Evolutionary conservation across 73 alveolate species (phyloP).

Genomic region (Tetrahymena thermophila): DNA sequence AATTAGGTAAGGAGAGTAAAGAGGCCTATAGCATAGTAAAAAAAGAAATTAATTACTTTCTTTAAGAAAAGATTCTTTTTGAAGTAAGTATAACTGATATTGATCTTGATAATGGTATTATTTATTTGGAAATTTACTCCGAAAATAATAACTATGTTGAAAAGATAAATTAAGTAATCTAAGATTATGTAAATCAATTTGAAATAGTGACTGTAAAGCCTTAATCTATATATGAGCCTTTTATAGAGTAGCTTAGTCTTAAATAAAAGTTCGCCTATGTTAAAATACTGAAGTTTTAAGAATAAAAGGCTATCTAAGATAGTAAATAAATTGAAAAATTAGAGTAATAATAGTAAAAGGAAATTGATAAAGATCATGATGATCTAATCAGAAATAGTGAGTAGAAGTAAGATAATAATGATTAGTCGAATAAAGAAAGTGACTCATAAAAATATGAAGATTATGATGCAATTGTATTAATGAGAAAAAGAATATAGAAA

Average conservation of each 20-base stretch:
- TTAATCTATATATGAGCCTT: background rate
- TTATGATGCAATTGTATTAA: no score
- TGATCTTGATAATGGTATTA: background rate
- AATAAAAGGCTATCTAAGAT: background rate
- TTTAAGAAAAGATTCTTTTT: no score
- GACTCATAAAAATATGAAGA: background rate
- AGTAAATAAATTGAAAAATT: no score
- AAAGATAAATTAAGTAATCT: background rate
- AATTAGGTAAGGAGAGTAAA: background rate
- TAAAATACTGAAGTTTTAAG: background rate
- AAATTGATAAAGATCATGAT: no score
- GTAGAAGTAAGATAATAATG: no score
- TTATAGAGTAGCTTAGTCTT: background rate
- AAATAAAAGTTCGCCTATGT: background rate
- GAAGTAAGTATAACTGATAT: background rate
- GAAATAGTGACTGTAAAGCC: background rate
- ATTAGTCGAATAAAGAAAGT: background rate
- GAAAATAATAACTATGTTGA: background rate
- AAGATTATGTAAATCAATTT: background rate
- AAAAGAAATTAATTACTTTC: background rate
- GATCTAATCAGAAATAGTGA: no score
- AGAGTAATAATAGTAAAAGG: no score
- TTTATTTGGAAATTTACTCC: background rate
- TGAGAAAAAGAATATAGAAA: background rate
- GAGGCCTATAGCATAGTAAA: background rate